A percentile compares a stretch with the other conserved stretches of the same genome.
These are phyloP conservation scores for Davidsoniella neocaledoniae DNA, from an alignment of 2,329 filamentous ascomycete species.

Conservation along the genomic window DNA sequence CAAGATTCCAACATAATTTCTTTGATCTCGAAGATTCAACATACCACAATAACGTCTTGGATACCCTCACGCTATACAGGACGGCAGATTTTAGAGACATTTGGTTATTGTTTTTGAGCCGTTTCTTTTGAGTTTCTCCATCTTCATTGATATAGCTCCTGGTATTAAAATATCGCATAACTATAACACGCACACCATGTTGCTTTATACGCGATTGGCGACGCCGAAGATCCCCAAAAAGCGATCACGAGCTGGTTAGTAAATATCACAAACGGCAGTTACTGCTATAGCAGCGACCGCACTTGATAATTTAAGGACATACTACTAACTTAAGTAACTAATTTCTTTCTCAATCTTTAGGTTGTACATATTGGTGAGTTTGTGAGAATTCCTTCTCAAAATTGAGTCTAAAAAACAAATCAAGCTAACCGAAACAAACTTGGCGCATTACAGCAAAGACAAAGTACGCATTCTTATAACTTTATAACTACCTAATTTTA, in stretches of 20 bases:
- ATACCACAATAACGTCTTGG: no score
- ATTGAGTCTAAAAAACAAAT: neutral
- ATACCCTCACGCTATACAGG: no score
- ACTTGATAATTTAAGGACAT: neutral
- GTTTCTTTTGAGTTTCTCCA: neutral
- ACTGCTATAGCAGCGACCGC: neutral
- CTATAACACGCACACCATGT: conserved; percentile 23
- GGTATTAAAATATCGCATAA: neutral
- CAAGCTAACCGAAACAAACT: neutral
- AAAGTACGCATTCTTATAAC: conserved; percentile 4
- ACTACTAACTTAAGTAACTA: neutral
- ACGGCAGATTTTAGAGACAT: neutral
- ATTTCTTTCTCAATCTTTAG: conserved; percentile 1
- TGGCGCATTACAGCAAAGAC: conserved; percentile 9
- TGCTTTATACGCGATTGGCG: conserved; percentile 41
- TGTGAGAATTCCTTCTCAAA: no score
- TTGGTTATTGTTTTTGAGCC: neutral
- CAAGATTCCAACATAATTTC: no score
- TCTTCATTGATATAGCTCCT: neutral
- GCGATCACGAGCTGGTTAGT: conserved; percentile 42
- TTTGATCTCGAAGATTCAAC: no score
- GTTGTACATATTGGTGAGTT: conserved; percentile 10
- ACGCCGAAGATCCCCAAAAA: conserved; percentile 41
- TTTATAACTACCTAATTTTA: neutral
- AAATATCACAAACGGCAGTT: neutral